Evolutionary conservation across 1,284 basidiomycete genomes (phyloP), one percentile per base, ranked within the genome.

Genomic region (Fomitopsis pinicola): DNA sequence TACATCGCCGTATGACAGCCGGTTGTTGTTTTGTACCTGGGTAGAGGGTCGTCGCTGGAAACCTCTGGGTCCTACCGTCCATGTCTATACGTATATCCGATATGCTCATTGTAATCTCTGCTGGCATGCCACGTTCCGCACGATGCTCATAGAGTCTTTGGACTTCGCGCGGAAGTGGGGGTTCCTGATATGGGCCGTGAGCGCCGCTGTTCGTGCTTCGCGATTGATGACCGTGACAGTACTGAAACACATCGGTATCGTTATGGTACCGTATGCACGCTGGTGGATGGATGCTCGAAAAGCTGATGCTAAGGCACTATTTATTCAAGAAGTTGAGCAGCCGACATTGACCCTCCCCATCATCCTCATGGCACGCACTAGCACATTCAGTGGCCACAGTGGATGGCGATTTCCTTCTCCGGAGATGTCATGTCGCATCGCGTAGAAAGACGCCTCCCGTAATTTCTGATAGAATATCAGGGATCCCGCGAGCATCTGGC

Each of bases 1-100:
- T 92, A 92, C 72, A 85, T 91, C 62, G 81, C 90, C 55, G 90
- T 92, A 68, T 91, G 78, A 79, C 58, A 42, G 45, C 53, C 48
- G 59, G 33, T 36, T 64, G 59, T 58, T 62, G 64, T 58, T 36
- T 19, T 45, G 38, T 45, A 9, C 28, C 22, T 22, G 28, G 36
- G 52, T 54, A 35, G 52, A 36, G 7, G 35, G 14, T 54, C 9
- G n/a, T 54, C 35, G 35, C 52, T 38, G 44, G 19, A 22, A 19
- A 22, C 15, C 26, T 12, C n/a, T 22, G 17, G 10, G 50, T 36
- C 5, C 15, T 53, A 10, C n/a, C n/a, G 35, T 17, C 30, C 30
- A 54, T 54, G 52, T 40, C 17, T 36, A 26, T 44, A 58, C 44
- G 46, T 45, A 58, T 42, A 42, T 58, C 36, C 44, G 57, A 44